A percentile compares a stretch with the other conserved stretches of the same genome.
These are phyloP conservation scores for Blastocystis sp. DNA, from an alignment of 352 stramenopile genomes.

Conservation along the genomic window DNA sequence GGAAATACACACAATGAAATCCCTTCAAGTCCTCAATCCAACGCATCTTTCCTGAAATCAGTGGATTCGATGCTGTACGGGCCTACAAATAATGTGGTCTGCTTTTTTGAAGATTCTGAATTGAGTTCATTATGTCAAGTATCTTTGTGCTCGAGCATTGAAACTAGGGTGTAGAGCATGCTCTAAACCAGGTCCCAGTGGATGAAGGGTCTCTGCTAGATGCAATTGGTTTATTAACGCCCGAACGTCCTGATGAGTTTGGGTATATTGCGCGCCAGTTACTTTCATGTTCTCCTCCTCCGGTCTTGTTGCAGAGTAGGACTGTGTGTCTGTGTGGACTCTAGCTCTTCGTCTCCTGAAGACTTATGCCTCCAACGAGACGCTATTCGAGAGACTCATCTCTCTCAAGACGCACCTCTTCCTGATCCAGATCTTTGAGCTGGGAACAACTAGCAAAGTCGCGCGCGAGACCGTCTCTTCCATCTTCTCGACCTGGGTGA, in stretches of 20 bases:
- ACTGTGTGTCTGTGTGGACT: neutral
- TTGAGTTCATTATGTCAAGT: neutral
- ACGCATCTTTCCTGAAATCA: neutral
- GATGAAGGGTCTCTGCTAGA: neutral
- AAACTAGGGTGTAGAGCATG: neutral
- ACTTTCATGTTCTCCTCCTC: neutral
- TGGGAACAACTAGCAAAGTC: neutral
- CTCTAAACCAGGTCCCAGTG: neutral
- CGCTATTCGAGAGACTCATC: neutral
- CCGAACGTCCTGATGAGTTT: neutral
- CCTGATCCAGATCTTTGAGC: slow-evolving; percentile 10
- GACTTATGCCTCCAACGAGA: neutral
- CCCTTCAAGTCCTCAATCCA: neutral
- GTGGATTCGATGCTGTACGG: neutral
- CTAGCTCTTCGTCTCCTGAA: neutral
- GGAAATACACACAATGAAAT: neutral
- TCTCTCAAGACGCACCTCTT: slow-evolving; percentile 37
- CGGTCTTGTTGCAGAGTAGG: neutral
- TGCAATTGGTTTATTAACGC: neutral
- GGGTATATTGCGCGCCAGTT: neutral
- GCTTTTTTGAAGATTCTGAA: neutral
- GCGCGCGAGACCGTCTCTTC: neutral
- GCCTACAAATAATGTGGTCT: neutral
- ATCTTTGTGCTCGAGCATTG: neutral
- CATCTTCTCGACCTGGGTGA: neutral